A percentile compares a stretch with the other conserved stretches of the same genome.
Evolutionary conservation across 352 stramenopile species (phyloP).

Genomic region (Blastocystis sp.): DNA sequence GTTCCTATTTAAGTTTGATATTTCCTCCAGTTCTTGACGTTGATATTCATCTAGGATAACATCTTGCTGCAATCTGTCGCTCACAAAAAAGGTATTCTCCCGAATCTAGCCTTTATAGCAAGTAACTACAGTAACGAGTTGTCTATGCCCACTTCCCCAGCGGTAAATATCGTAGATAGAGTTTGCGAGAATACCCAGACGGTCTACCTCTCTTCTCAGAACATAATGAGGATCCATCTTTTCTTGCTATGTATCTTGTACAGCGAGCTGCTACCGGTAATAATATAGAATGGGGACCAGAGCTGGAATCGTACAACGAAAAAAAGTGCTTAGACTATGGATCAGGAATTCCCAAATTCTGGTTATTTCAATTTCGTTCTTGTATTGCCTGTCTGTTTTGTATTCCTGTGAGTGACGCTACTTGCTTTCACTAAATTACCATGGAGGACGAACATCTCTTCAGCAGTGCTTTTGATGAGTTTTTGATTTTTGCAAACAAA

Average conservation of each 20-base stretch:
- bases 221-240: neutral
- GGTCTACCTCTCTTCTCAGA: neutral
- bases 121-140: neutral
- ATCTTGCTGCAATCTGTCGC: neutral
- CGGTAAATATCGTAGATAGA: neutral
- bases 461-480: slow-evolving; percentile 35
- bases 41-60: slow-evolving; percentile 22
- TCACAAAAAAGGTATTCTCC: neutral
- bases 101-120: neutral
- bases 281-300: neutral
- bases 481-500: neutral
- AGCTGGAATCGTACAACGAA: neutral
- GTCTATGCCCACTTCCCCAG: neutral
- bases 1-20: slow-evolving; percentile 33
- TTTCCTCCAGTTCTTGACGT: slow-evolving; percentile 37
- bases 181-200: neutral
- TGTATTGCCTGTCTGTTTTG: too few relatives aligned
- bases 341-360: neutral
- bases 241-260: neutral
- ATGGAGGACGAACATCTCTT: slow-evolving; percentile 6
- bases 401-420: too few relatives aligned
- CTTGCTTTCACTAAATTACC: neutral
- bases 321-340: neutral
- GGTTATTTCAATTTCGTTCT: neutral
- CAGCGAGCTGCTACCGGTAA: neutral